Percentiles rank a stretch among this genome's conserved stretches.
Conservation (phyloP, 1,139 yeast species). For the Protomyces inouyei region DNA sequence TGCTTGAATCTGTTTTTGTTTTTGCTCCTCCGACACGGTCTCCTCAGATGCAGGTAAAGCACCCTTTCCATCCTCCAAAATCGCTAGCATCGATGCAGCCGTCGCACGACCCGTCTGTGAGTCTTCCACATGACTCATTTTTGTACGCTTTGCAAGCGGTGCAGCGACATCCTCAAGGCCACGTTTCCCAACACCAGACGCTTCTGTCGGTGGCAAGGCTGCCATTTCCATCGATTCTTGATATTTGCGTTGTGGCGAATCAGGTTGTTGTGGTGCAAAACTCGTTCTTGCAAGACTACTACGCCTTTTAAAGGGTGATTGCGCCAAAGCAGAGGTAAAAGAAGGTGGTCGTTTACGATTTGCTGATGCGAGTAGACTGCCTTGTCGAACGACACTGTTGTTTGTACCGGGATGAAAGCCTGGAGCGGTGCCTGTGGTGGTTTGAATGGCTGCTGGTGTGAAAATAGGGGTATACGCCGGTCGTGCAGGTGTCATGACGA, state of each 20-base stretch:
- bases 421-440: background rate
- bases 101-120: conserved; percentile 11
- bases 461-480: conserved; percentile 17
- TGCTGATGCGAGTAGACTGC: background rate
- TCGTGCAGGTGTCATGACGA: conserved; percentile 7
- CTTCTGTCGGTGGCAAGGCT: background rate
- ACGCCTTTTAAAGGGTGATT: conserved; percentile 11
- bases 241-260: conserved; percentile 1
- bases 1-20: background rate
- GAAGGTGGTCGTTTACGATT: conserved; percentile 3
- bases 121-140: background rate
- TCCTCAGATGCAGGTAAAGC: background rate
- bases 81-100: conserved; percentile 21
- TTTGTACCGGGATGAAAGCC: background rate
- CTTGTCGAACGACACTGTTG: too few relatives aligned
- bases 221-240: background rate
- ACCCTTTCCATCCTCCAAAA: background rate
- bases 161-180: conserved; percentile 18
- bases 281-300: conserved; percentile 9
- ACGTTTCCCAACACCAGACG: conserved; percentile 8
- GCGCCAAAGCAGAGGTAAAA: background rate
- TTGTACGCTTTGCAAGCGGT: conserved; percentile 19
- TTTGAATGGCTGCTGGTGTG: conserved; percentile 4
- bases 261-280: conserved; percentile 1
- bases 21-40: background rate